Evolutionary conservation across 768 basidiomycete species (phyloP).

Genomic region (Leccinum ochraceum): DNA sequence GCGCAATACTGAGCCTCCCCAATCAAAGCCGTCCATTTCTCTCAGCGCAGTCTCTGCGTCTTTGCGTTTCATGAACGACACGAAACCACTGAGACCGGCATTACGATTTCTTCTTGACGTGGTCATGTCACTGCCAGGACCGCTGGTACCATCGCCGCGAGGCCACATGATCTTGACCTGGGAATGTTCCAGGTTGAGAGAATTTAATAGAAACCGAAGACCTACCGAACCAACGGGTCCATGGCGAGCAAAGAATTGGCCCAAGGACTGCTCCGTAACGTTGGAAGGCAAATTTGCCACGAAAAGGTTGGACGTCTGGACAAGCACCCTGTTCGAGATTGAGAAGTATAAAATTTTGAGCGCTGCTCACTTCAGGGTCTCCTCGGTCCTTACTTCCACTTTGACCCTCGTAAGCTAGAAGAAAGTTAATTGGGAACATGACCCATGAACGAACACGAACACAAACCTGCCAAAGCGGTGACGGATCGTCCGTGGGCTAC

Average conservation of each 20-base stretch:
- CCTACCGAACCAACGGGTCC: conserved; percentile 92
- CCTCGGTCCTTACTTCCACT: conserved; percentile 89
- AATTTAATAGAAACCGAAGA: conserved; percentile 11
- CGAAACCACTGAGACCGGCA: conserved; percentile 89
- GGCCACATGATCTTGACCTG: conserved; percentile 99
- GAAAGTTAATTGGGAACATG: conserved; percentile 4
- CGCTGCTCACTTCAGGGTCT: conserved; percentile 70
- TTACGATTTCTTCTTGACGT: conserved; percentile 67
- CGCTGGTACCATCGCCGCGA: conserved; percentile 67
- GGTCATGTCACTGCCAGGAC: conserved; percentile 78
- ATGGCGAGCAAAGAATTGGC: conserved; percentile 85
- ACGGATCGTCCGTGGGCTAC: conserved; percentile 73
- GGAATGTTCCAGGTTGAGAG: conserved; percentile 1
- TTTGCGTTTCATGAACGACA: conserved; percentile 91
- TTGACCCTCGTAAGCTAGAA: conserved; percentile 81
- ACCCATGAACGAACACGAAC: background rate
- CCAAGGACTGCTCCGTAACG: conserved; percentile 83
- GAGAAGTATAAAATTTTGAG: background rate
- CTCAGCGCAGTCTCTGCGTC: conserved; percentile 89
- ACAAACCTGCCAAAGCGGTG: conserved; percentile 85
- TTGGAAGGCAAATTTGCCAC: conserved; percentile 90
- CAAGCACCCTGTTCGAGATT: conserved; percentile 5
- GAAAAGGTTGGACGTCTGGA: conserved; percentile 91
- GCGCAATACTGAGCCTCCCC: conserved; percentile 86
- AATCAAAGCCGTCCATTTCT: conserved; percentile 91